phyloP scores from a whole-genome alignment of 495 filamentous ascomycete species.

The Aspergillus avenaceus region DNA sequence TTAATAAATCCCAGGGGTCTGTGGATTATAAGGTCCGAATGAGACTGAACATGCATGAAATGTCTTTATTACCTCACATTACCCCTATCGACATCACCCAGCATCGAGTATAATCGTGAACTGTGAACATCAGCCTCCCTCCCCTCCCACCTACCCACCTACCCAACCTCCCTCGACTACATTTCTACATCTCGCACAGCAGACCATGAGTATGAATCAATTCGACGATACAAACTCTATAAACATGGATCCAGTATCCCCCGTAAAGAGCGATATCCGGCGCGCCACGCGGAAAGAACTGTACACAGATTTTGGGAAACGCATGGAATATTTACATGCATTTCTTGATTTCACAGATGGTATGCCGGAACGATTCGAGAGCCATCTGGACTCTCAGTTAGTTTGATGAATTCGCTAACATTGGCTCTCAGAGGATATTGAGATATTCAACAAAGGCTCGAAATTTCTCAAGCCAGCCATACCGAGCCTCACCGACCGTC shows the following conservation, averaged over 20 bases:
- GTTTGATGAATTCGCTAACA: not conserved
- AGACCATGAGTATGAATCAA: too few relatives aligned
- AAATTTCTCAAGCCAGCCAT: conserved; percentile 62
- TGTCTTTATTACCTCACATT: not conserved
- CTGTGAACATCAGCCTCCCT: too few relatives aligned
- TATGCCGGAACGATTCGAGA: conserved; percentile 22
- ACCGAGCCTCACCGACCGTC: conserved; percentile 50
- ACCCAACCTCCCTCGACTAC: too few relatives aligned
- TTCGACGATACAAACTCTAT: not conserved
- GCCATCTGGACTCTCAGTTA: not conserved
- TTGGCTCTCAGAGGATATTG: conserved; percentile 46
- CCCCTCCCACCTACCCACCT: too few relatives aligned
- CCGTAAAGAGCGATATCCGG: not conserved
- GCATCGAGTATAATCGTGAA: not conserved
- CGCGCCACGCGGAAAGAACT: conserved; percentile 57
- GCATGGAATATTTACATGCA: conserved; percentile 56
- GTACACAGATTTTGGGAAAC: conserved; percentile 53
- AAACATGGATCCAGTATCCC: not conserved
- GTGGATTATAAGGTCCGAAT: not conserved
- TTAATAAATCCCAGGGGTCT: not conserved
- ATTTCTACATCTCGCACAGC: too few relatives aligned
- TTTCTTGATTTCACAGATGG: conserved; percentile 58
- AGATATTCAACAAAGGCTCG: conserved; percentile 49
- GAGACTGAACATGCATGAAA: not conserved
- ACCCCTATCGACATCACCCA: not conserved